Evolutionary conservation across 2,329 filamentous ascomycete genomes (phyloP), one percentile per base, ranked within the genome.

Genomic region (Apiospora sp.): DNA sequence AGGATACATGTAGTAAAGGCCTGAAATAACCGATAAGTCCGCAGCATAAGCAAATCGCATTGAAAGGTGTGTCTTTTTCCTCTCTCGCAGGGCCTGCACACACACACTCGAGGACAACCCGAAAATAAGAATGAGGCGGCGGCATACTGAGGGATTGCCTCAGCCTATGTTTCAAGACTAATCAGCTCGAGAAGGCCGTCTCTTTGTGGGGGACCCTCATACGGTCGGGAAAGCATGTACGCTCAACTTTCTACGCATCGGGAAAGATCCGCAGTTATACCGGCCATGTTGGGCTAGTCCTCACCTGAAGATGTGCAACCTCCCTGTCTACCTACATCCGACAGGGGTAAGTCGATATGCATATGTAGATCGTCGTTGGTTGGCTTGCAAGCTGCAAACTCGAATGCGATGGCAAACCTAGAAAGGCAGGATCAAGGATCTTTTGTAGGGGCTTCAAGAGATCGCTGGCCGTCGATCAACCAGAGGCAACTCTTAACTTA

Each of bases 271-370:
- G 54, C 54, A 64, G 30, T 30, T 64, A 64, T 64, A 64, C 54
- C 54, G 16, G 10, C 54, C 30, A 37, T 19, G 16, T 64, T 64
- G 4, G 54, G 54, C 54, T 64, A 64, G 54, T 13, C 27, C 54
- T 64, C 54, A 64, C 54, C 54, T 64, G 54, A 64, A 64, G 54
- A 64, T 64, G 54, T 64, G 54, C 54, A 64, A 64, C 54, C 30
- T 64, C 54, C 54, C 54, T 64, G 30, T 64, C 30, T 13, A n/a
- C 54, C 30, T 64, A 37, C 54, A n/a, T n/a, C n/a, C 54, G 54
- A 64, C 30, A 64, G 54, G 54, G 54, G 54, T 64, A 64, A 30
- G 54, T 34, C 54, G 54, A 64, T 64, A 64, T 64, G 30, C 19
- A 16, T 14, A 64, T 37, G 54, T n/a, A 64, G 30, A 64, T 64